phyloP scores from a whole-genome alignment of 805 yeast species.

The Candida ipomoeae region DNA sequence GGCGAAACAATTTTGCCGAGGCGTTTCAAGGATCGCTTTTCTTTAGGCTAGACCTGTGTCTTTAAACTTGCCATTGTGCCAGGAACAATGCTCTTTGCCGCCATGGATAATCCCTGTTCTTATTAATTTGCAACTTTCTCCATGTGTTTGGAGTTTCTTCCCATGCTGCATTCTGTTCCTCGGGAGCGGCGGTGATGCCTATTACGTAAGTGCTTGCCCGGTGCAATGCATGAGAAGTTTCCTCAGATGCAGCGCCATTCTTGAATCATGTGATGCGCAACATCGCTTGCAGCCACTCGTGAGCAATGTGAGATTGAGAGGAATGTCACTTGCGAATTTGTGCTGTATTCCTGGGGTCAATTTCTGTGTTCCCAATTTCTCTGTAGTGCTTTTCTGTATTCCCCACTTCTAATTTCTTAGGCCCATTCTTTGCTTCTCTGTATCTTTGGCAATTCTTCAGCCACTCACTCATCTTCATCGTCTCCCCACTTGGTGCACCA shows the following conservation, averaged over 20 bases:
- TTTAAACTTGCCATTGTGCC: background rate
- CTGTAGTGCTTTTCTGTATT: too few species aligned
- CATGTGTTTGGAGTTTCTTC: background rate
- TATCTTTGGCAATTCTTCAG: background rate
- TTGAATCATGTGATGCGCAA: conserved; percentile 1
- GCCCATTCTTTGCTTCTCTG: background rate
- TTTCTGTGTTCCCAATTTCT: too few species aligned
- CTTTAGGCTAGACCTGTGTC: background rate
- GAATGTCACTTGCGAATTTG: background rate
- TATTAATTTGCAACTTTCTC: background rate
- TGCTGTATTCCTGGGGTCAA: too few species aligned
- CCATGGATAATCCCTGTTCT: too few species aligned
- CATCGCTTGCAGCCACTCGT: background rate
- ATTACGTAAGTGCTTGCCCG: conserved; percentile 3
- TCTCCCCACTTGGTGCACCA: conserved; percentile 49
- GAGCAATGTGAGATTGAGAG: background rate
- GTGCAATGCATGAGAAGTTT: conserved; percentile 3
- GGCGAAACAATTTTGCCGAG: background rate
- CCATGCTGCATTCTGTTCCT: background rate
- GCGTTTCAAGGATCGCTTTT: background rate
- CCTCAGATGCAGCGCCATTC: conserved; percentile 1
- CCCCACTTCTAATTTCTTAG: background rate
- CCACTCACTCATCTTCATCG: conserved; percentile 14
- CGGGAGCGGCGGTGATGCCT: background rate
- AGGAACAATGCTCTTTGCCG: background rate